Evolutionary conservation across 164 flowering plant genomes (phyloP), one percentile per base, ranked within the genome.

Genomic region (Annona squamosa): DNA sequence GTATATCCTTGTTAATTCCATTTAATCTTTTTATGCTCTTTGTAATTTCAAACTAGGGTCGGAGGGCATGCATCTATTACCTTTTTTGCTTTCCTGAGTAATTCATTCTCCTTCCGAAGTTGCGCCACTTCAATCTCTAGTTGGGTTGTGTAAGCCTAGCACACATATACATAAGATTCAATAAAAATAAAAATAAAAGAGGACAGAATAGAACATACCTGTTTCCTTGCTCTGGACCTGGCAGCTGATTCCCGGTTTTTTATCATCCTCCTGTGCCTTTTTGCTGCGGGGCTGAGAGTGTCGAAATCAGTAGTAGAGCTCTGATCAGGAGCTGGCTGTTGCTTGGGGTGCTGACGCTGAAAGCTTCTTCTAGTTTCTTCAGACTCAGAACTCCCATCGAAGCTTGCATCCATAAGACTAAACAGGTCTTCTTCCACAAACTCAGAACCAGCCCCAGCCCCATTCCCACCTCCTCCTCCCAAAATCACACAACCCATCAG

Each of bases 181-280:
- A 1, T 2, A 0, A 0, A 26, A 26, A 26, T 0, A 26, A 26
- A 26, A 26, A 26, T 0, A 26, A 26, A 26, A 26, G 37, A 26
- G 37, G 37, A 26, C 37, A 26, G 37, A 26, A 26, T 26, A 26
- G 37, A 26, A 26, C 37, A 66, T 66, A 85, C 90, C 85, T 87
- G 90, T 66, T 87, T 87, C 74, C 83, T 83, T 43, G 86, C 87
- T 71, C 90, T 84, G 10, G 90, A 87, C 72, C 90, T 75, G 1
- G 90, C 90, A 26, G 90, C 90, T 1, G 90, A 86, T 59, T 85
- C 87, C 0, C 90, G 81, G 71, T 87, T 87, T 80, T 85, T 87
- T 48, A 87, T 85, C 90, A 87, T 87, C 81, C 90, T 82, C 75
- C 75, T 87, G 78, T 85, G 85, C 71, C 83, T 86, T 81, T 82